Evolutionary conservation across 257 asterid genomes (phyloP).

Genomic region (Apocynum venetum): DNA sequence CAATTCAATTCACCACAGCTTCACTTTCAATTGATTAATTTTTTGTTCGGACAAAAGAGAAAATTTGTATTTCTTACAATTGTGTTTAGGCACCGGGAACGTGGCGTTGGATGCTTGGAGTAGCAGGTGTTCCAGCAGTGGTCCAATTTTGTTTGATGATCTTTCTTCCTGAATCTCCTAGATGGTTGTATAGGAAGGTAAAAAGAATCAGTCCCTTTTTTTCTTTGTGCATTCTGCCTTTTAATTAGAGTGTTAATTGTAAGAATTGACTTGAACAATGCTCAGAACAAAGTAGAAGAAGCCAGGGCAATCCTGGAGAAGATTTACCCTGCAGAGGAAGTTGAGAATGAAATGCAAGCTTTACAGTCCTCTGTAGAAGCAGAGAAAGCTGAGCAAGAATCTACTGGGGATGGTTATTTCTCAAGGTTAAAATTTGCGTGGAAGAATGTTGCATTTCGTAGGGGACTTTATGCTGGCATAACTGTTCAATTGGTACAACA

Average conservation of each 20-base stretch:
- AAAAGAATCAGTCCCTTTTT: neutral
- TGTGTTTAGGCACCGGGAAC: constrained; percentile 47
- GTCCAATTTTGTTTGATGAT: constrained; percentile 63
- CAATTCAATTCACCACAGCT: neutral
- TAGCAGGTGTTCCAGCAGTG: constrained; percentile 66
- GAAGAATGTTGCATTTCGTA: constrained; percentile 52
- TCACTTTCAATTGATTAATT: too few species aligned
- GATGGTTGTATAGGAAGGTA: constrained; percentile 74
- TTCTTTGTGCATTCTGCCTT: too few species aligned
- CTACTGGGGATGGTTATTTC: constrained; percentile 22
- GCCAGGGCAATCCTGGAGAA: constrained; percentile 63
- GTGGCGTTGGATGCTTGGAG: constrained; percentile 98
- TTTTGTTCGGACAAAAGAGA: neutral
- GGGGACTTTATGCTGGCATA: constrained; percentile 78
- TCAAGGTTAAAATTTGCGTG: constrained; percentile 41
- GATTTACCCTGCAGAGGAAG: constrained; percentile 67
- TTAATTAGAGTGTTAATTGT: too few species aligned
- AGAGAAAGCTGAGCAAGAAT: constrained; percentile 47
- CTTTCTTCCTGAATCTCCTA: constrained; percentile 79
- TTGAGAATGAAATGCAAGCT: constrained; percentile 63
- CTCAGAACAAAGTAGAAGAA: constrained; percentile 56
- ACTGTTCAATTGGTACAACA: constrained; percentile 83
- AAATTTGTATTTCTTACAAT: neutral
- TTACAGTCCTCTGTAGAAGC: constrained; percentile 51
- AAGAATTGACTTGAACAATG: neutral